phyloP scores from a whole-genome alignment of 2,329 filamentous ascomycete genomes.

The Fusarium sp. region DNA sequence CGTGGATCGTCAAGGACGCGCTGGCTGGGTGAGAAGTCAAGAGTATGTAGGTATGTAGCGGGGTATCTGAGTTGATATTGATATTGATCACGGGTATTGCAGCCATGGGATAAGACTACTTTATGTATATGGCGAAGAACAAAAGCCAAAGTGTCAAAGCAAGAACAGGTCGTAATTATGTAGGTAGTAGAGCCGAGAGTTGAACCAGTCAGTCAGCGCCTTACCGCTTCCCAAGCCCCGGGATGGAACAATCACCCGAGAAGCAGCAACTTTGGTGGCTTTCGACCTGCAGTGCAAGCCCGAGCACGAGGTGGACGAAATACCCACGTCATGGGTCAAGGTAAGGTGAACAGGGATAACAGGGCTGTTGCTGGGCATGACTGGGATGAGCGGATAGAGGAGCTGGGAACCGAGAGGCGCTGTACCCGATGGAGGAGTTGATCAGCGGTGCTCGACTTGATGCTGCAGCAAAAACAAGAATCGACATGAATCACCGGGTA shows the following conservation, averaged over 20 bases:
- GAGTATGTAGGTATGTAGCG: conserved; percentile 6
- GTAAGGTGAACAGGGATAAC: conserved; percentile 28
- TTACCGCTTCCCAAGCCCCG: conserved; percentile 43
- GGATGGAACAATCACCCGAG: conserved; percentile 18
- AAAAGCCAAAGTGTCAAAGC: conserved; percentile 28
- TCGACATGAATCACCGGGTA: conserved; percentile 13
- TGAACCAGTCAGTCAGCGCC: conserved; percentile 31
- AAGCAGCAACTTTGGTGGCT: conserved; percentile 31
- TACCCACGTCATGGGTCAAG: conserved; percentile 44
- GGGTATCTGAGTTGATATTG: conserved; percentile 16
- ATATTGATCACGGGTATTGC: conserved; percentile 19
- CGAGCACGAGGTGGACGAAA: conserved; percentile 36
- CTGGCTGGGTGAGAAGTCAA: conserved; percentile 5
- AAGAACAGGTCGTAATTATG: conserved; percentile 24
- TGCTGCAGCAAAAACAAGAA: conserved; percentile 29
- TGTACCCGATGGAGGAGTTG: conserved; percentile 7
- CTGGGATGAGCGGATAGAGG: conserved; percentile 4
- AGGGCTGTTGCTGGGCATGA: conserved; percentile 6
- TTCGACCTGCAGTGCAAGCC: conserved; percentile 40
- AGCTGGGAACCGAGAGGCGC: conserved; percentile 9
- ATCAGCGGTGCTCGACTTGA: conserved; percentile 24
- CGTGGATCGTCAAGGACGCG: conserved; percentile 22
- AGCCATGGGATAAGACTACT: conserved; percentile 23
- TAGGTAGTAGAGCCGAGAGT: conserved; percentile 34
- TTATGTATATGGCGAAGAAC: conserved; percentile 28